A percentile compares a stretch with the other conserved stretches of the same genome.
These are phyloP conservation scores for Parathielavia appendiculata DNA, from an alignment of 495 filamentous ascomycete genomes.

Conservation along the genomic window DNA sequence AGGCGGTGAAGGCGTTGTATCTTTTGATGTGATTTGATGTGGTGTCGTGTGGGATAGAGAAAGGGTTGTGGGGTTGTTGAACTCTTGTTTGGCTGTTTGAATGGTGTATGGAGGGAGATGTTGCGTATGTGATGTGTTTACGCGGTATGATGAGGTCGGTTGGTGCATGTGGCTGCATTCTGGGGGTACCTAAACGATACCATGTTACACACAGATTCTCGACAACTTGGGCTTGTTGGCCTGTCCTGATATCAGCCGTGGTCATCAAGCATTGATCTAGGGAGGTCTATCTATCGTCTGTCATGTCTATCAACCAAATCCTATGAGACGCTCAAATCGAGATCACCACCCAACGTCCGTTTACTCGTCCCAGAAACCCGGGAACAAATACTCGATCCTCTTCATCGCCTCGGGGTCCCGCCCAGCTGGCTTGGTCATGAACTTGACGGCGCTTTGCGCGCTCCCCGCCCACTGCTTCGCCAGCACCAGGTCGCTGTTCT, in stretches of 20 bases:
- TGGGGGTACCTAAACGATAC: background rate
- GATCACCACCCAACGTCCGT: background rate
- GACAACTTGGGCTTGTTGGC: background rate
- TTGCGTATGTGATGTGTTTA: background rate
- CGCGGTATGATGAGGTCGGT: background rate
- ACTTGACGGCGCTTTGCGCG: constrained; percentile 61
- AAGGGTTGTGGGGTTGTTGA: too few relatives aligned
- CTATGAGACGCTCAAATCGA: background rate
- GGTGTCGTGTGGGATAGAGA: background rate
- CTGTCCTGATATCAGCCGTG: background rate
- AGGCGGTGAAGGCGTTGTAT: constrained; percentile 55
- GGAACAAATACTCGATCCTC: constrained; percentile 75
- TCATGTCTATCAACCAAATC: background rate
- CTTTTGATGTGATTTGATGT: constrained; percentile 46
- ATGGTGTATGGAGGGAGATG: background rate
- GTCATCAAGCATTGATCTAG: constrained; percentile 6
- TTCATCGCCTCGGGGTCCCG: constrained; percentile 59
- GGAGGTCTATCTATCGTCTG: constrained; percentile 15
- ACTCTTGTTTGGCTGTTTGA: background rate
- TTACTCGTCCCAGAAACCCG: constrained; percentile 48
- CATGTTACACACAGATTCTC: background rate
- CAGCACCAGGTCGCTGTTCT: constrained; percentile 66
- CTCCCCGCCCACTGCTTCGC: constrained; percentile 69
- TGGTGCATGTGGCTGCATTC: constrained; percentile 1
- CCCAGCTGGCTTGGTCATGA: constrained; percentile 63